Conservation (phyloP, 768 basidiomycete species). For the Pilatotrama ljubarskyi region DNA sequence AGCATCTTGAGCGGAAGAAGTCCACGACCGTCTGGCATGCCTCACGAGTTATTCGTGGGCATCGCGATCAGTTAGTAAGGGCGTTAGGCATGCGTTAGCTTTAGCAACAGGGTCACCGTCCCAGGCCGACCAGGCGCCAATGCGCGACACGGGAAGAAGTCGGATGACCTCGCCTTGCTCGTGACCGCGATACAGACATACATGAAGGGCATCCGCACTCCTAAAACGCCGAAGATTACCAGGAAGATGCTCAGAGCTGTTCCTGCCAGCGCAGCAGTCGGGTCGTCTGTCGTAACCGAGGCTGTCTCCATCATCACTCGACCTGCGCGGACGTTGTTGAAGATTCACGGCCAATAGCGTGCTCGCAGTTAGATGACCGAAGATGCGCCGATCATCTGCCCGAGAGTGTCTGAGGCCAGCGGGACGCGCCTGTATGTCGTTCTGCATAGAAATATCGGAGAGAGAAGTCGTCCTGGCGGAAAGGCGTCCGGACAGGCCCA, state of each 20-base stretch:
- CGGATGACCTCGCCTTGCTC: conserved; percentile 23
- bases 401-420: conserved; percentile 7
- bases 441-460: neutral
- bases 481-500: neutral
- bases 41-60: conserved; percentile 17
- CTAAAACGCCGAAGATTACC: conserved; percentile 19
- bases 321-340: neutral
- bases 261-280: neutral
- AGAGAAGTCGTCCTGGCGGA: neutral
- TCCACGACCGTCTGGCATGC: neutral
- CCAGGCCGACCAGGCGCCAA: neutral
- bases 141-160: conserved; percentile 26
- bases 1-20: conserved; percentile 3
- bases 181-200: conserved; percentile 21
- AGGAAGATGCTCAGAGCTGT: neutral
- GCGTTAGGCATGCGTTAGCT: neutral
- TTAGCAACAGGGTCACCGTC: neutral
- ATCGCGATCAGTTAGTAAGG: neutral
- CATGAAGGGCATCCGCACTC: neutral
- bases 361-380: conserved; percentile 12
- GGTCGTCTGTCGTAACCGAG: neutral
- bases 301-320: conserved; percentile 1
- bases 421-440: neutral
- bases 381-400: conserved; percentile 21
- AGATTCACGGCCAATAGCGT: neutral